Percentiles rank a stretch among this genome's conserved stretches.
Conservation (phyloP, 495 filamentous ascomycete genomes). For the Bryoglossum gracile region DNA sequence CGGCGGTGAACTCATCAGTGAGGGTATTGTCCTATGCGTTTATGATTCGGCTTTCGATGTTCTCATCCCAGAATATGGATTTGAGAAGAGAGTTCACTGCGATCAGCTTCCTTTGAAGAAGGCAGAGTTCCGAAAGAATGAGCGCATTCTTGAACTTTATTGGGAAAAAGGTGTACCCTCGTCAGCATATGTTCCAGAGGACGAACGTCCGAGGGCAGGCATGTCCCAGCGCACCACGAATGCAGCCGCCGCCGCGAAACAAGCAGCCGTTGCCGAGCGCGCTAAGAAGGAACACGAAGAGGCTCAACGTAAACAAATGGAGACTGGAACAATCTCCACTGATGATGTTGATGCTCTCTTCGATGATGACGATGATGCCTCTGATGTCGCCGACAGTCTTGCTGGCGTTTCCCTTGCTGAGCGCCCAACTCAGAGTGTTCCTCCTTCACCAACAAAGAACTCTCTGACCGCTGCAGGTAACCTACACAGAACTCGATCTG, state of each 20-base stretch:
- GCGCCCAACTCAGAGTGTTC: constrained; percentile 92
- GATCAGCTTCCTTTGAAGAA: constrained; percentile 98
- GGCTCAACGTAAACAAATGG: constrained; percentile 79
- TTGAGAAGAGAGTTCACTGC: constrained; percentile 98
- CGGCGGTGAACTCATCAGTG: constrained; percentile 89
- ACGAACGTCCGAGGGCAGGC: constrained; percentile 82
- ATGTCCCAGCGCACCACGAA: constrained; percentile 59
- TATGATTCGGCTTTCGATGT: constrained; percentile 99
- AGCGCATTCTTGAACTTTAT: constrained; percentile 87
- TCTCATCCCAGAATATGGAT: constrained; percentile 94
- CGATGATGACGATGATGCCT: constrained; percentile 81
- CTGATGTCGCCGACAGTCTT: constrained; percentile 78
- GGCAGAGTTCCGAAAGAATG: constrained; percentile 94
- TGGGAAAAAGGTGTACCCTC: constrained; percentile 99
- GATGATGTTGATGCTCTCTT: constrained; percentile 90
- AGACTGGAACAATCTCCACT: constrained; percentile 83
- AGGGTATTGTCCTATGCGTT: constrained; percentile 93
- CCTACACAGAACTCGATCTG: constrained; percentile 84
- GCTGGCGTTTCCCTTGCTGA: constrained; percentile 80
- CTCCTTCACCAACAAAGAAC: constrained; percentile 80
- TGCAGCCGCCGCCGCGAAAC: constrained; percentile 66
- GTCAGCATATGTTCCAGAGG: constrained; percentile 91
- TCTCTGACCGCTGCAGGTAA: constrained; percentile 56
- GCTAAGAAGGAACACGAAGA: constrained; percentile 78
- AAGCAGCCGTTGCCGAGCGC: constrained; percentile 72